These are phyloP conservation scores for Chimonanthus praecox DNA, from an alignment of 164 flowering plant species.

Conservation along the genomic window DNA sequence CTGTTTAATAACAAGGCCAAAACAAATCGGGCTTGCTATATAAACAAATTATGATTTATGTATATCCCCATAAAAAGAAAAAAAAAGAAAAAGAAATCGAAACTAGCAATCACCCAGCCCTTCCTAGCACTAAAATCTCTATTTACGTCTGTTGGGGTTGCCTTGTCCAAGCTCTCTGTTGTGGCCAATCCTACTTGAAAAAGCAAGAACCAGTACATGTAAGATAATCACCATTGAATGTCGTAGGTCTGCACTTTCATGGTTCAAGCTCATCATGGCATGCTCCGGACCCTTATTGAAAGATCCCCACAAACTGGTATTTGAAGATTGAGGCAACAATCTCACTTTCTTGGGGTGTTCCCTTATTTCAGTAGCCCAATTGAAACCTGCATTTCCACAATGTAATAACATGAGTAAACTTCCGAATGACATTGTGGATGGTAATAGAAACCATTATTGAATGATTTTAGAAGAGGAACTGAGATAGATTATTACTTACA, in stretches of 20 bases:
- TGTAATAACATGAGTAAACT: neutral
- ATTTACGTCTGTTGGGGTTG: neutral
- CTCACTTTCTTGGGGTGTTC: slow-evolving; percentile 10
- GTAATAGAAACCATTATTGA: neutral
- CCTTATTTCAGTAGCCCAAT: slow-evolving; percentile 16
- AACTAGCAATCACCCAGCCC: neutral
- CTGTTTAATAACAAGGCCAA: slow-evolving; percentile 3
- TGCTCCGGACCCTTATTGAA: slow-evolving; percentile 16
- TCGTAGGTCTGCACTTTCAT: slow-evolving; percentile 9
- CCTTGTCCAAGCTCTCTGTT: slow-evolving; percentile 1
- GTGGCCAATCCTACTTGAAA: slow-evolving; percentile 5
- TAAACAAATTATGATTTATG: slow-evolving; percentile 3
- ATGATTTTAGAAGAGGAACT: neutral
- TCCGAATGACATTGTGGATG: neutral
- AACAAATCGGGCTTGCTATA: slow-evolving; percentile 4
- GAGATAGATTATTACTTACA: slow-evolving; percentile 10
- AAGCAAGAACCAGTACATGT: slow-evolving; percentile 10
- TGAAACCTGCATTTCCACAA: slow-evolving; percentile 14
- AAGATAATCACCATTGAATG: slow-evolving; percentile 17
- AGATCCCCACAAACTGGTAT: neutral
- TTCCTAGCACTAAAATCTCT: neutral
- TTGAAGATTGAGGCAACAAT: slow-evolving; percentile 6
- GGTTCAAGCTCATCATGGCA: neutral
- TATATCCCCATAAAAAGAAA: neutral
- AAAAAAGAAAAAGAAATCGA: neutral